Evolutionary conservation across 2,329 filamentous ascomycete genomes (phyloP).

Genomic region (Coleophoma eucalyptorum): DNA sequence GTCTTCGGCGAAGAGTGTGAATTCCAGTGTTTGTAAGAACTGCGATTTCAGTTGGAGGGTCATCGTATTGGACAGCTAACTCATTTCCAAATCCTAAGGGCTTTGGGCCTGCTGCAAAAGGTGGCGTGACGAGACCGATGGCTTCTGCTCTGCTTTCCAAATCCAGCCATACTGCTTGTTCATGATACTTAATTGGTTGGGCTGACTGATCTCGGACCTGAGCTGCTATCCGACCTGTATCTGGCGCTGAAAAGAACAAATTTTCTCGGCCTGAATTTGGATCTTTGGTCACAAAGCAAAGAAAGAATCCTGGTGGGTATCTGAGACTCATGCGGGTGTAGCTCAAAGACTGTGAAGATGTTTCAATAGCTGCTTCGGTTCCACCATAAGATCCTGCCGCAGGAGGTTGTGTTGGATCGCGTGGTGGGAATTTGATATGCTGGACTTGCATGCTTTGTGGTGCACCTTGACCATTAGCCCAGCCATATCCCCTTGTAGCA

Average conservation of each 20-base stretch:
- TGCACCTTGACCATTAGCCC: constrained; percentile 51
- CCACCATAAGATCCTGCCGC: constrained; percentile 17
- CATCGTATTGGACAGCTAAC: constrained; percentile 91
- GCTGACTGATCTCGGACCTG: constrained; percentile 34
- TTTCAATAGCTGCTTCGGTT: constrained; percentile 20
- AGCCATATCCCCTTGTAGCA: constrained; percentile 70
- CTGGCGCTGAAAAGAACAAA: constrained; percentile 82
- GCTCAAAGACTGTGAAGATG: constrained; percentile 43
- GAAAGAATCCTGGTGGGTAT: constrained; percentile 86
- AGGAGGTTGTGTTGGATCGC: constrained; percentile 24
- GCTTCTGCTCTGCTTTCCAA: constrained; percentile 73
- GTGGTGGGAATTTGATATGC: constrained; percentile 89
- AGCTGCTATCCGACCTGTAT: constrained; percentile 77
- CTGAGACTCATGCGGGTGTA: constrained; percentile 49
- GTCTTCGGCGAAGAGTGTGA: constrained; percentile 76
- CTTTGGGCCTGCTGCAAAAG: constrained; percentile 64
- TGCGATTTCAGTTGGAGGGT: constrained; percentile 76
- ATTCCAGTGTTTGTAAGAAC: constrained; percentile 89
- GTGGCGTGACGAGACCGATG: constrained; percentile 70
- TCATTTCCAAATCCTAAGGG: constrained; percentile 90
- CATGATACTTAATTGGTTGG: constrained; percentile 51
- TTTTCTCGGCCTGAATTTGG: constrained; percentile 55
- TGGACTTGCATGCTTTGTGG: constrained; percentile 98
- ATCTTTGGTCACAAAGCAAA: constrained; percentile 73
- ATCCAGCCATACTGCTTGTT: constrained; percentile 77